Conservation (phyloP, 805 yeast species). For the Teunomyces gatunensis region DNA sequence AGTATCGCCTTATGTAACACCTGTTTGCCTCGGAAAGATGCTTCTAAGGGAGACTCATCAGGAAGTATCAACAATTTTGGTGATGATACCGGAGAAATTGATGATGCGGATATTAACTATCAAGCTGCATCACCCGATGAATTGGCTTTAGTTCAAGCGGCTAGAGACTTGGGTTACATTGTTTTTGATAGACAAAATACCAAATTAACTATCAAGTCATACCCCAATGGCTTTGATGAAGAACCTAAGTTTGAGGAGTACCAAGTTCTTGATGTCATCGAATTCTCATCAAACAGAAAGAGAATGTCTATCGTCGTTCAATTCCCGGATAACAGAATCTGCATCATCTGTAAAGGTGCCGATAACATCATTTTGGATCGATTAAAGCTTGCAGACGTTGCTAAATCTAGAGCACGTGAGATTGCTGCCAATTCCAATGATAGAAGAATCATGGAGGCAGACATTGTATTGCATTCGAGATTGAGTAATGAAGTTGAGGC, state of each 20-base stretch:
- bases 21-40: constrained; percentile 67
- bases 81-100: constrained; percentile 12
- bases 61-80: constrained; percentile 3
- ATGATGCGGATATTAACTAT: constrained; percentile 50
- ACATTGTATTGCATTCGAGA: constrained; percentile 58
- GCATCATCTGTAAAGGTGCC: constrained; percentile 91
- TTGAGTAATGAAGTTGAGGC: constrained; percentile 36
- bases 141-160: constrained; percentile 88
- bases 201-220: constrained; percentile 64
- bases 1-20: constrained; percentile 86
- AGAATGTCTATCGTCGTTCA: constrained; percentile 87
- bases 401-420: constrained; percentile 62
- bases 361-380: constrained; percentile 85
- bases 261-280: constrained; percentile 75
- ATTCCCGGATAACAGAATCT: constrained; percentile 72
- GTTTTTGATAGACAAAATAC: constrained; percentile 66
- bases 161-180: constrained; percentile 92
- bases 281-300: constrained; percentile 83
- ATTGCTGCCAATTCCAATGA: constrained; percentile 53
- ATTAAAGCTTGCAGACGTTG: constrained; percentile 56
- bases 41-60: constrained; percentile 1
- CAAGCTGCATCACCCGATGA: constrained; percentile 98
- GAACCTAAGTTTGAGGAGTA: constrained; percentile 66
- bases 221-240: constrained; percentile 75
- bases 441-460: constrained; percentile 78